These are phyloP conservation scores for Areca catechu DNA, from an alignment of 176 grass and related monocot genomes.

Conservation along the genomic window DNA sequence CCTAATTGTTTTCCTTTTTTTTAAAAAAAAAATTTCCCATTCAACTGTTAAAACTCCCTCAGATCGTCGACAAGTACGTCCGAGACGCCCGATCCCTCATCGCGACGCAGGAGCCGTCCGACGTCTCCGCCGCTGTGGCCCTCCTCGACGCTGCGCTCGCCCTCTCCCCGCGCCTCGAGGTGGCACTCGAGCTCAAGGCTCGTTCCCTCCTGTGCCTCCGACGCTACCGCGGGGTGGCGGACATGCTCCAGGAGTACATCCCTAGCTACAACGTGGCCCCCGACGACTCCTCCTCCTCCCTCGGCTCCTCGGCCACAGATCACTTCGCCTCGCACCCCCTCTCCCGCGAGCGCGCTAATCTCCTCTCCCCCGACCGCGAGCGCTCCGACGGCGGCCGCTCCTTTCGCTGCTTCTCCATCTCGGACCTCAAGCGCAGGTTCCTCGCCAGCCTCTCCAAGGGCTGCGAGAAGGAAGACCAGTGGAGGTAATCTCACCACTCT, in stretches of 20 bases:
- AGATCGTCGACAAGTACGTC: conserved; percentile 82
- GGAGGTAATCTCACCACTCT: conserved; percentile 37
- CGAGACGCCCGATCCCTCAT: conserved; percentile 61
- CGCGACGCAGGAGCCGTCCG: conserved; percentile 33
- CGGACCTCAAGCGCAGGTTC: conserved; percentile 72
- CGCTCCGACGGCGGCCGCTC: conserved; percentile 50
- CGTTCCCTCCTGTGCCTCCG: conserved; percentile 65
- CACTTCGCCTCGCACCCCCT: conserved; percentile 28
- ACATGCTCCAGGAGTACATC: conserved; percentile 91
- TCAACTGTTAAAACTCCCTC: conserved; percentile 2
- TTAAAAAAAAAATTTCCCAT: neutral
- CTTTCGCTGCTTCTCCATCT: conserved; percentile 81
- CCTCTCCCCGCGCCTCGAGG: conserved; percentile 65
- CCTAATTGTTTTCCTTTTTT: neutral
- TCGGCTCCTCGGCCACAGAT: conserved; percentile 42
- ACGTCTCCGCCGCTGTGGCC: conserved; percentile 51
- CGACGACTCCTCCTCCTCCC: conserved; percentile 30
- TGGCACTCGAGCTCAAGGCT: conserved; percentile 65
- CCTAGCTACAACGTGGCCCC: conserved; percentile 65
- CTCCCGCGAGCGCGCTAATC: conserved; percentile 34
- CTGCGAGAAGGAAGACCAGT: conserved; percentile 52
- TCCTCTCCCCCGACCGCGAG: conserved; percentile 66
- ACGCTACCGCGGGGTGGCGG: conserved; percentile 69
- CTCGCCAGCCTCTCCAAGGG: conserved; percentile 65
- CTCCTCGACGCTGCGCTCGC: conserved; percentile 68